Evolutionary conservation across 140 eudicot genomes (phyloP).

Genomic region (Flaveria floridana): DNA sequence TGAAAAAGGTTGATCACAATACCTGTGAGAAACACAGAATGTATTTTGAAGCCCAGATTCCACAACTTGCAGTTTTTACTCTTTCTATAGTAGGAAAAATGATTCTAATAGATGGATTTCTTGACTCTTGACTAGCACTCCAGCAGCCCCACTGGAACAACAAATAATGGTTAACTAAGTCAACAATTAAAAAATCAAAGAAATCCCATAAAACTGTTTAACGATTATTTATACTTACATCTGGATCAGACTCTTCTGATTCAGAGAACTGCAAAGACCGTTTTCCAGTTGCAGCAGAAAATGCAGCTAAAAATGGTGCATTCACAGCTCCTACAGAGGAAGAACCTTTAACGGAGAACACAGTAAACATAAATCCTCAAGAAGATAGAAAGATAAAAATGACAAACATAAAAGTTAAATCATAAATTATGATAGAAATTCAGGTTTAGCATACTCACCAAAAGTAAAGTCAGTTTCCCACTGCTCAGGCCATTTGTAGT

Average conservation of each 20-base stretch:
- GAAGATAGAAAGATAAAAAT: not conserved
- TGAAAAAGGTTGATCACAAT: conserved; percentile 25
- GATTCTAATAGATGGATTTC: conserved; percentile 70
- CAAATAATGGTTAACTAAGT: conserved; percentile 9
- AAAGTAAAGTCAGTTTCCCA: conserved; percentile 76
- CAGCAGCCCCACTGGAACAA: conserved; percentile 92
- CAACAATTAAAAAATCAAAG: not conserved
- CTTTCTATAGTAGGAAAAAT: conserved; percentile 80
- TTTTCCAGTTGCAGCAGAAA: conserved; percentile 92
- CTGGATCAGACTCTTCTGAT: conserved; percentile 94
- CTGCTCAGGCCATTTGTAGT: conserved; percentile 86
- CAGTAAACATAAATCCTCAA: not conserved
- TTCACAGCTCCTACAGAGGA: conserved; percentile 80
- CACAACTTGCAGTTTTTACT: conserved; percentile 65
- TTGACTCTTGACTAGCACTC: conserved; percentile 83
- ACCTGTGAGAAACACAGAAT: conserved; percentile 84
- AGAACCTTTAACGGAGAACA: conserved; percentile 50
- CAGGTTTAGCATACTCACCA: conserved; percentile 49
- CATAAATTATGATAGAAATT: not conserved
- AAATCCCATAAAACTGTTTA: conserved; percentile 1
- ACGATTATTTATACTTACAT: conserved; percentile 44
- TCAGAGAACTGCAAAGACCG: conserved; percentile 56
- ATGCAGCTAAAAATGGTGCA: conserved; percentile 86
- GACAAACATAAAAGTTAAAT: not conserved
- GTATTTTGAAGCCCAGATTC: conserved; percentile 68